Conservation (phyloP, 2,329 filamentous ascomycete species). For the Alternaria gansuensis region DNA sequence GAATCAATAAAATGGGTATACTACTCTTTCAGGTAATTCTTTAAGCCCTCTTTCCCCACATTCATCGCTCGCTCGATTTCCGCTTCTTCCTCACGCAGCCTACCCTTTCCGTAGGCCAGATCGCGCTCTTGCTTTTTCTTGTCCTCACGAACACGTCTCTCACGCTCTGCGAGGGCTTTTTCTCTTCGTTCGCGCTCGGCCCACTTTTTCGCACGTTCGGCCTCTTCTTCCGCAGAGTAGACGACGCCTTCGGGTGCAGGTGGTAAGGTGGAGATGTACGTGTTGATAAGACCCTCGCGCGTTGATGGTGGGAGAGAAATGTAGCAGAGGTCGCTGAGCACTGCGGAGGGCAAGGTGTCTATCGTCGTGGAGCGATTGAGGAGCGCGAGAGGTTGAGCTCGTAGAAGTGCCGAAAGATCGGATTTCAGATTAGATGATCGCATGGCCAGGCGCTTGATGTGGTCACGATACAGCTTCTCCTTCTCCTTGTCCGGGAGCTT, state of each 20-base stretch:
- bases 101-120: conserved; percentile 67
- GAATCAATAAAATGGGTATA: conserved; percentile 12
- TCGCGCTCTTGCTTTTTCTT: conserved; percentile 68
- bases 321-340: conserved; percentile 74
- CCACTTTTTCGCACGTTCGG: conserved; percentile 55
- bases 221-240: conserved; percentile 60
- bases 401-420: conserved; percentile 73
- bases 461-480: conserved; percentile 81
- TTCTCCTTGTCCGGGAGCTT: conserved; percentile 70
- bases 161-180: conserved; percentile 71
- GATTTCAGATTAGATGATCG: conserved; percentile 72
- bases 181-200: conserved; percentile 62
- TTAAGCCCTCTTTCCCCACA: conserved; percentile 71
- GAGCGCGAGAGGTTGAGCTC: conserved; percentile 64
- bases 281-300: conserved; percentile 71
- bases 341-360: conserved; percentile 66
- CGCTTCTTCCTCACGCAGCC: conserved; percentile 71
- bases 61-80: conserved; percentile 75
- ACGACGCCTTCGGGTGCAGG: conserved; percentile 62
- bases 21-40: conserved; percentile 63
- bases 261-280: conserved; percentile 71
- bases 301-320: conserved; percentile 69
- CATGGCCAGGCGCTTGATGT: conserved; percentile 71
- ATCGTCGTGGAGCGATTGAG: conserved; percentile 69
- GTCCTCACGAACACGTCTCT: conserved; percentile 69